These are phyloP conservation scores for Nicotiana attenuata DNA, from an alignment of 257 asterid species.

Conservation along the genomic window DNA sequence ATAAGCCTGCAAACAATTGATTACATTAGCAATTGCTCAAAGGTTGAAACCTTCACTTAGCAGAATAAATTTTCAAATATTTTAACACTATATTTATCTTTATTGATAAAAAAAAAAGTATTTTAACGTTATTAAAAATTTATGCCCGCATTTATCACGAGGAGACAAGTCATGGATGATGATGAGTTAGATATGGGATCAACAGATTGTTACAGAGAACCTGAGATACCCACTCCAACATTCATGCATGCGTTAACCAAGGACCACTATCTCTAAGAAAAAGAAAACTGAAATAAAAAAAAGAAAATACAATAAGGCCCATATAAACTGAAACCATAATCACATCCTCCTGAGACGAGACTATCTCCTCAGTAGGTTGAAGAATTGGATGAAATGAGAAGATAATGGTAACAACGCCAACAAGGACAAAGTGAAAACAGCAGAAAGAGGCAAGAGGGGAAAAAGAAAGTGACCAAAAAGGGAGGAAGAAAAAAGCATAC, in stretches of 20 bases:
- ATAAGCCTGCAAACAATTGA: slow-evolving; percentile 68
- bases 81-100: neutral
- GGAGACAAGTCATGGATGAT: neutral
- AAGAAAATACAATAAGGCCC: neutral
- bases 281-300: neutral
- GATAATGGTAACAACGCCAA: neutral
- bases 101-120: neutral
- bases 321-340: neutral
- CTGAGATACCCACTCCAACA: neutral
- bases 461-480: neutral
- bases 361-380: neutral
- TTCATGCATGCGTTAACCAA: neutral
- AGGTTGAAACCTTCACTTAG: neutral
- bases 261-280: neutral
- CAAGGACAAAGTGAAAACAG: neutral
- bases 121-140: neutral
- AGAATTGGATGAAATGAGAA: neutral
- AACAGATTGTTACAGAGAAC: neutral
- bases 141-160: neutral
- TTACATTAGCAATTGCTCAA: neutral
- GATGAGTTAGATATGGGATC: neutral
- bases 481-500: neutral
- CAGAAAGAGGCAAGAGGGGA: neutral
- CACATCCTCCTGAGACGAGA: neutral
- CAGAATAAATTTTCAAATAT: neutral